Evolutionary conservation across 73 alveolate species (phyloP).

Genomic region (Stentor coeruleus): DNA sequence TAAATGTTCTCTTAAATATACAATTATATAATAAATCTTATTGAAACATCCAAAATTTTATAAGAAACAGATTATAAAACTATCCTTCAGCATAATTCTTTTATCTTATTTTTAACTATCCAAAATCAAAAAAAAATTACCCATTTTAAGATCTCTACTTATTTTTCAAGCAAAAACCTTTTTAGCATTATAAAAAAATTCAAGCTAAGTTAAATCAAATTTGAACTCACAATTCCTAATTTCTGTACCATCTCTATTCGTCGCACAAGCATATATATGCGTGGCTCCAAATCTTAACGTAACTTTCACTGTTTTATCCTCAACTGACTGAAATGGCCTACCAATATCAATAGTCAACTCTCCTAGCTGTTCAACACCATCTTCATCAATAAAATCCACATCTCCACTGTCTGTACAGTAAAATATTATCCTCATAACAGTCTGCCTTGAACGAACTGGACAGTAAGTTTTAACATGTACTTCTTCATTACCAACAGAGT

Average conservation of each 20-base stretch:
- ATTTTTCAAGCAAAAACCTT: too few relatives aligned
- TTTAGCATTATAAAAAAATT: too few relatives aligned
- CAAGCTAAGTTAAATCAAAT: conserved; percentile 53
- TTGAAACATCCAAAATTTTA: too few relatives aligned
- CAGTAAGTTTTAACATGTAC: conserved; percentile 94
- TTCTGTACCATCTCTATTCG: conserved; percentile 95
- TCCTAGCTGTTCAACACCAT: conserved; percentile 88
- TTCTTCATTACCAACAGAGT: conserved; percentile 95
- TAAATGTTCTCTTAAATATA: too few relatives aligned
- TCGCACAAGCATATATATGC: conserved; percentile 90
- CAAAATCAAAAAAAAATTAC: too few relatives aligned
- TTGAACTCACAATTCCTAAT: conserved; percentile 94
- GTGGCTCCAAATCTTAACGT: conserved; percentile 95
- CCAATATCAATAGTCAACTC: conserved; percentile 97
- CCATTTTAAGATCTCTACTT: too few relatives aligned
- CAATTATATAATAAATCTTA: too few relatives aligned
- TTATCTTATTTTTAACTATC: too few relatives aligned
- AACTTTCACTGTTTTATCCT: conserved; percentile 96
- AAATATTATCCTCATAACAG: conserved; percentile 95
- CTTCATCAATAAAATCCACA: conserved; percentile 94
- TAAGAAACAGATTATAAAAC: too few relatives aligned
- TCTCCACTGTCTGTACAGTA: conserved; percentile 88
- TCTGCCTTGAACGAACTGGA: conserved; percentile 96
- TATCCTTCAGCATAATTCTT: too few relatives aligned
- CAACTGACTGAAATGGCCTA: conserved; percentile 92